Evolutionary conservation across 441 rosid genomes (phyloP).

Genomic region (Pelargonium fulgidum): DNA sequence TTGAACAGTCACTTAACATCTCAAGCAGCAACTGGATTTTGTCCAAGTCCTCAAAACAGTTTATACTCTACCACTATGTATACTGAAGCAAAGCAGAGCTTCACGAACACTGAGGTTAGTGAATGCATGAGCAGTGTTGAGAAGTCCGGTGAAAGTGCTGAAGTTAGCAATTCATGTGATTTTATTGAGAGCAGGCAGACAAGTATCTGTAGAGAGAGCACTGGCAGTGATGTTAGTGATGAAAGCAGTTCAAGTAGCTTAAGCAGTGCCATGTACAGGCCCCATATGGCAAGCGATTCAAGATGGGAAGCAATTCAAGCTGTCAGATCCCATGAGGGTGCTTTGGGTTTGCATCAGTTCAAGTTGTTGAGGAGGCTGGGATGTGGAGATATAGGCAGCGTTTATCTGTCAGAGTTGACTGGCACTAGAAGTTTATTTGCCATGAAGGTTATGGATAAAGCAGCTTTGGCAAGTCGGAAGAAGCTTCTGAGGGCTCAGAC

Average conservation of each 20-base stretch:
- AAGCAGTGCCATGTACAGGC: conserved; percentile 78
- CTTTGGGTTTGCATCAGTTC: conserved; percentile 87
- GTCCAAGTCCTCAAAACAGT: conserved; percentile 60
- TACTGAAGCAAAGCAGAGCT: conserved; percentile 69
- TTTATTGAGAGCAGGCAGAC: conserved; percentile 85
- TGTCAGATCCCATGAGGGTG: conserved; percentile 70
- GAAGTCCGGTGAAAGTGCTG: conserved; percentile 59
- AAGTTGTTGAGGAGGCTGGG: conserved; percentile 84
- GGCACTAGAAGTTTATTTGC: conserved; percentile 63
- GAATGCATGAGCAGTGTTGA: conserved; percentile 75
- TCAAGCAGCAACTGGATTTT: conserved; percentile 37
- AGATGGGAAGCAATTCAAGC: conserved; percentile 93
- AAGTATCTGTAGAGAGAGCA: conserved; percentile 78
- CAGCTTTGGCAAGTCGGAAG: conserved; percentile 87
- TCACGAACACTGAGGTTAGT: conserved; percentile 61
- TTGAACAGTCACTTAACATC: conserved; percentile 15
- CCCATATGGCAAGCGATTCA: conserved; percentile 94
- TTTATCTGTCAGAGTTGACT: not conserved
- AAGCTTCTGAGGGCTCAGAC: conserved; percentile 90
- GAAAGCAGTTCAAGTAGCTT: conserved; percentile 94
- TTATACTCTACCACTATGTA: conserved; percentile 45
- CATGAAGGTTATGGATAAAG: conserved; percentile 97
- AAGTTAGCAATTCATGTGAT: conserved; percentile 65
- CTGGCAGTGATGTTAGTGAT: conserved; percentile 89
- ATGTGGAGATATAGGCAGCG: conserved; percentile 64